Evolutionary conservation across 176 grass and related monocot genomes (phyloP).

Genomic region (Zea mays): DNA sequence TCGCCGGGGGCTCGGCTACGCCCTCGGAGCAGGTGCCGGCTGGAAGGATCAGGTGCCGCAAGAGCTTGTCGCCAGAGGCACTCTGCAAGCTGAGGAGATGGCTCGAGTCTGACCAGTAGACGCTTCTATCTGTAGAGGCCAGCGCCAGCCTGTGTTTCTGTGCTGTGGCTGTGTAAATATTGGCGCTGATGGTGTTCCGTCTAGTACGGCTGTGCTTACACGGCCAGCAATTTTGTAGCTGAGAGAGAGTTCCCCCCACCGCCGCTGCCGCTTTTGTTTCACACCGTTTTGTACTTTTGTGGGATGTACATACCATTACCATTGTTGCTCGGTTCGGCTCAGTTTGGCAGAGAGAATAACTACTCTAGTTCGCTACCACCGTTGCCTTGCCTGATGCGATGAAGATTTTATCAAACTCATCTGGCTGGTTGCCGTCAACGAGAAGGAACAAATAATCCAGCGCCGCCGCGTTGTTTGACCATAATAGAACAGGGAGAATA

Average conservation of each 20-base stretch:
- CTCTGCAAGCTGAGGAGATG: conserved; percentile 62
- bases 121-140: neutral
- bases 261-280: neutral
- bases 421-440: neutral
- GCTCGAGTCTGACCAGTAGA: conserved; percentile 51
- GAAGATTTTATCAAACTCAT: neutral
- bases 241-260: neutral
- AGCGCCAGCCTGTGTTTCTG: neutral
- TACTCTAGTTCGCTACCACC: neutral
- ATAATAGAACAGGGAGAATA: neutral
- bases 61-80: conserved; percentile 73
- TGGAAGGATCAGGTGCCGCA: conserved; percentile 50
- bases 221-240: conserved; percentile 59
- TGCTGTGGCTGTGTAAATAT: conserved; percentile 38
- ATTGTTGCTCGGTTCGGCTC: neutral
- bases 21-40: neutral
- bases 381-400: neutral
- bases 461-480: conserved; percentile 35
- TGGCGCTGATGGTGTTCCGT: neutral
- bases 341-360: neutral
- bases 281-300: neutral
- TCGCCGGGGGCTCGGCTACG: neutral
- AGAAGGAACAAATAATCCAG: neutral
- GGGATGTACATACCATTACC: conserved; percentile 38
- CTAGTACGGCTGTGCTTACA: conserved; percentile 21